Evolutionary conservation across 768 basidiomycete genomes (phyloP).

Genomic region (Candolleomyces efflorescens): DNA sequence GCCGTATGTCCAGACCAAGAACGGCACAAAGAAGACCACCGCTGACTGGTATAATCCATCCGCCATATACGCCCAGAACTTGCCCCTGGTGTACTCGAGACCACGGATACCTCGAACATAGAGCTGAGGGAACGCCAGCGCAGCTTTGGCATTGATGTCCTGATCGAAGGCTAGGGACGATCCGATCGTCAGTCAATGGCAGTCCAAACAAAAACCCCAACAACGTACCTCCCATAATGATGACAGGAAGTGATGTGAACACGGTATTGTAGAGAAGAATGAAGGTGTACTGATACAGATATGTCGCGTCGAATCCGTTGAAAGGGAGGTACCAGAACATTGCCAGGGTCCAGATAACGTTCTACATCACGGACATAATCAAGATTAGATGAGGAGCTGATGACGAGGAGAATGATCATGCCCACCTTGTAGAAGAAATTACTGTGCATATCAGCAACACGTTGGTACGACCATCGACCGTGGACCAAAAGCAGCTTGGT

Average conservation of each 20-base stretch:
- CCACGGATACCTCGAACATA: slow-evolving; percentile 93
- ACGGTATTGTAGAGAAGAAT: slow-evolving; percentile 86
- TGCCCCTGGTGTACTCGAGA: slow-evolving; percentile 84
- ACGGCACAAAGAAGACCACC: slow-evolving; percentile 85
- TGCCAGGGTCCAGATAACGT: slow-evolving; percentile 89
- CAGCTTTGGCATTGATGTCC: slow-evolving; percentile 86
- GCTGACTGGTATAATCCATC: slow-evolving; percentile 94
- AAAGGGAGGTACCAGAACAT: slow-evolving; percentile 94
- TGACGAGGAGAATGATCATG: background rate
- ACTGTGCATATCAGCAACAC: slow-evolving; percentile 93
- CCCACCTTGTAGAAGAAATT: slow-evolving; percentile 98
- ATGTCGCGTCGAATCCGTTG: slow-evolving; percentile 93
- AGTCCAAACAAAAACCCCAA: background rate
- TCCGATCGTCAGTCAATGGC: background rate
- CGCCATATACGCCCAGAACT: slow-evolving; percentile 94
- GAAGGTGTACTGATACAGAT: slow-evolving; percentile 93
- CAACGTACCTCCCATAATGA: slow-evolving; percentile 75
- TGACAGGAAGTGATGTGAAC: slow-evolving; percentile 93
- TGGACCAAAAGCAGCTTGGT: slow-evolving; percentile 91
- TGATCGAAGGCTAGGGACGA: slow-evolving; percentile 77
- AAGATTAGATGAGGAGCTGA: background rate
- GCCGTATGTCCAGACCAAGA: slow-evolving; percentile 64
- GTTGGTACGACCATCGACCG: slow-evolving; percentile 96
- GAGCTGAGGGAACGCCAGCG: slow-evolving; percentile 91
- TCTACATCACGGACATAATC: slow-evolving; percentile 37